Evolutionary conservation across 371 early-diverging fungal species (phyloP).

Genomic region (Actinomortierella wolfii): DNA sequence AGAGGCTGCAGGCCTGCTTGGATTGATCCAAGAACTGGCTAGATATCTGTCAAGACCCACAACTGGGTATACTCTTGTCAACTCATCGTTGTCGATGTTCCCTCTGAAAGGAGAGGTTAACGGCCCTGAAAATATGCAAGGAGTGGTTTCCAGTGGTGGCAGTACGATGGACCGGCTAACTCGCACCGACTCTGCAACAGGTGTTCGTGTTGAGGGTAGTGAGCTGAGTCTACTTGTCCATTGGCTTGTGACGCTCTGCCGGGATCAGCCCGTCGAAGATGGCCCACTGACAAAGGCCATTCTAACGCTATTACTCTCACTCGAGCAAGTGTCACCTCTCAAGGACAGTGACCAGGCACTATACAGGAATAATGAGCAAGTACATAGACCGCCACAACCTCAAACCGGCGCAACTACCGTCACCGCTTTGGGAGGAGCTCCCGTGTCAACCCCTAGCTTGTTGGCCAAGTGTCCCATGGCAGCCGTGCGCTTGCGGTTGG

Average conservation of each 20-base stretch:
- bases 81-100: neutral
- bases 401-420: too few relatives aligned
- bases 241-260: slow-evolving; percentile 34
- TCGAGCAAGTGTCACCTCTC: slow-evolving; percentile 19
- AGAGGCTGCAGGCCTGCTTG: slow-evolving; percentile 33
- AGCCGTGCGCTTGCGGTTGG: slow-evolving; percentile 30
- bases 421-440: too few relatives aligned
- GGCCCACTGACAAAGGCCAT: slow-evolving; percentile 21
- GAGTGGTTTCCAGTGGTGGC: slow-evolving; percentile 1
- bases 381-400: too few relatives aligned
- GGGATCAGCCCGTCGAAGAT: slow-evolving; percentile 38
- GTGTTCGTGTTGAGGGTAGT: neutral
- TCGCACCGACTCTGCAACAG: slow-evolving; percentile 4
- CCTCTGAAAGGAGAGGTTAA: neutral
- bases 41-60: slow-evolving; percentile 20
- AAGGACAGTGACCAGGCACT: too few relatives aligned
- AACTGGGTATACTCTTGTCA: too few relatives aligned
- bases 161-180: neutral
- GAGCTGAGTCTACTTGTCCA: slow-evolving; percentile 26
- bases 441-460: too few relatives aligned
- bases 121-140: too few relatives aligned
- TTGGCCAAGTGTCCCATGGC: slow-evolving; percentile 20
- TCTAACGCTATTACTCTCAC: slow-evolving; percentile 24
- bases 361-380: too few relatives aligned
- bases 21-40: slow-evolving; percentile 30